Conservation (phyloP, 2,329 filamentous ascomycete species). For the Colletotrichum musae region DNA sequence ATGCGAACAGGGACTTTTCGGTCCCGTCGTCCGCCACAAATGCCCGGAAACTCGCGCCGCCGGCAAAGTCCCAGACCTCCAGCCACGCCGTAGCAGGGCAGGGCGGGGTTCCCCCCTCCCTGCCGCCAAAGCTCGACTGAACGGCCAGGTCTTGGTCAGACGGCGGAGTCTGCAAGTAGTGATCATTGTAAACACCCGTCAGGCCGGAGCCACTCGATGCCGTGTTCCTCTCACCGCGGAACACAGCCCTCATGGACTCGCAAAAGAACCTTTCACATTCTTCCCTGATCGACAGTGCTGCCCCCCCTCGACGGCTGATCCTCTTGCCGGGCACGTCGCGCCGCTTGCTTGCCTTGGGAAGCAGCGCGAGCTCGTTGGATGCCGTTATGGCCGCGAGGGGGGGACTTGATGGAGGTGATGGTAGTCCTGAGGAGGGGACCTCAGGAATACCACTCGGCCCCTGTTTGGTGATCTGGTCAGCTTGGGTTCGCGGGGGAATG, state of each 20-base stretch:
- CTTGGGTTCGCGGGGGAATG: slow-evolving; percentile 16
- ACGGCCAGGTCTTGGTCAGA: slow-evolving; percentile 62
- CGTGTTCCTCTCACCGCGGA: slow-evolving; percentile 94
- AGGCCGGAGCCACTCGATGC: slow-evolving; percentile 85
- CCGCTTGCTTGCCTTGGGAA: slow-evolving; percentile 67
- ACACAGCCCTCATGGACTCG: slow-evolving; percentile 92
- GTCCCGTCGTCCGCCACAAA: slow-evolving; percentile 81
- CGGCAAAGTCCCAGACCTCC: slow-evolving; percentile 88
- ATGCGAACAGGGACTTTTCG: slow-evolving; percentile 86
- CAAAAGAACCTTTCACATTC: slow-evolving; percentile 99
- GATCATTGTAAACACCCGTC: slow-evolving; percentile 77
- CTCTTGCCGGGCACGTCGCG: slow-evolving; percentile 53
- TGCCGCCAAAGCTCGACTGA: slow-evolving; percentile 44
- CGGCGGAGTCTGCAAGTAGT: slow-evolving; percentile 65
- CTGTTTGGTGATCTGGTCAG: slow-evolving; percentile 55
- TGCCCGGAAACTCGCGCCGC: slow-evolving; percentile 87
- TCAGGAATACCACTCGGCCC: slow-evolving; percentile 96
- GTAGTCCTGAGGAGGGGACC: slow-evolving; percentile 87
- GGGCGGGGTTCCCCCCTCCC: slow-evolving; percentile 28
- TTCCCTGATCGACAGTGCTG: slow-evolving; percentile 96
- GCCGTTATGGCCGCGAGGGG: slow-evolving; percentile 83
- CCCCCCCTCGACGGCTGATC: slow-evolving; percentile 82
- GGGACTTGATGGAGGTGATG: slow-evolving; percentile 90
- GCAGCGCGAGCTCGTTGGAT: slow-evolving; percentile 76
- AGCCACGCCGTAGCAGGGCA: slow-evolving; percentile 70